phyloP scores from a whole-genome alignment of 352 stramenopile species.

The Albugo laibachii region DNA sequence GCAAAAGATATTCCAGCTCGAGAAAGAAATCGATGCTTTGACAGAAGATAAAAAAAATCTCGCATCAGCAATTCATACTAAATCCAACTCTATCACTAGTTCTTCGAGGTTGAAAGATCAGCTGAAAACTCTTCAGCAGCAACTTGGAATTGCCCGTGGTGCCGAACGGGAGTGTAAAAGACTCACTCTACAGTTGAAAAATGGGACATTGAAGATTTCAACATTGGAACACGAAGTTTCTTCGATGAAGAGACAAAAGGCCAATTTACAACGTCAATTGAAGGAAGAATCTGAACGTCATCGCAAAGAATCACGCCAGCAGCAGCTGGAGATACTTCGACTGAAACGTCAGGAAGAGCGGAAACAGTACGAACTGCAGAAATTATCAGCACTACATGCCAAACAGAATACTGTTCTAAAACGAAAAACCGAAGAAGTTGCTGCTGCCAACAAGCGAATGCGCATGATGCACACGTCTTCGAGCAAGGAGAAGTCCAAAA shows the following conservation, averaged over 20 bases:
- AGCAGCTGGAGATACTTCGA: constrained; percentile 25
- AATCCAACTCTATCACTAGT: neutral
- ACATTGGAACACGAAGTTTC: constrained; percentile 22
- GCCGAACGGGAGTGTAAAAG: constrained; percentile 19
- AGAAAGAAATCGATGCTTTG: constrained; percentile 12
- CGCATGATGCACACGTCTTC: constrained; percentile 12
- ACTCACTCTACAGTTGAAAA: constrained; percentile 14
- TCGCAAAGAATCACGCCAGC: constrained; percentile 21
- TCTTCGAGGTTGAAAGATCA: constrained; percentile 7
- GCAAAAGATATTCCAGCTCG: constrained; percentile 17
- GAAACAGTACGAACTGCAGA: constrained; percentile 32
- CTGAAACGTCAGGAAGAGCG: constrained; percentile 36
- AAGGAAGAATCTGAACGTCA: constrained; percentile 18
- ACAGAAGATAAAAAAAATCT: constrained; percentile 13
- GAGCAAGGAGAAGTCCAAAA: constrained; percentile 14
- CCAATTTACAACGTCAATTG: constrained; percentile 16
- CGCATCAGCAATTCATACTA: constrained; percentile 6
- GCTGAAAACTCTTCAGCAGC: constrained; percentile 11
- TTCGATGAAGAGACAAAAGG: constrained; percentile 27
- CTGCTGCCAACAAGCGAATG: constrained; percentile 21
- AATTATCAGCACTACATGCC: constrained; percentile 13
- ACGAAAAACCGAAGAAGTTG: constrained; percentile 33
- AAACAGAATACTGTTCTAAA: constrained; percentile 34
- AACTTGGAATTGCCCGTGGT: constrained; percentile 17
- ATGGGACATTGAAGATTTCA: constrained; percentile 22